Percentiles rank a stretch among this genome's conserved stretches.
phyloP scores from a whole-genome alignment of 495 filamentous ascomycete genomes.

The Aspergillus sclerotiicarbonarius region DNA sequence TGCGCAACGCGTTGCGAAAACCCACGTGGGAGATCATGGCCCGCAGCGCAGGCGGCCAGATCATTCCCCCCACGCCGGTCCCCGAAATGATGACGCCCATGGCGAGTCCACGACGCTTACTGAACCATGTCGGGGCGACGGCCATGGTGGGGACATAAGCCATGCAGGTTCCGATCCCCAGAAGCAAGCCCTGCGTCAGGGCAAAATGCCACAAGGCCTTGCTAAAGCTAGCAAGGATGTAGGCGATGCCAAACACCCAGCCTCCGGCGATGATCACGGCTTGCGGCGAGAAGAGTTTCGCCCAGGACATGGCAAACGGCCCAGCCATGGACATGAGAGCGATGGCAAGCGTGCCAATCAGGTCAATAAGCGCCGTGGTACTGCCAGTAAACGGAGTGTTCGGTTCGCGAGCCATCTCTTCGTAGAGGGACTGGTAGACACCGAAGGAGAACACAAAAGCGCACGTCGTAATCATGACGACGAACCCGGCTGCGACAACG shows the following conservation, averaged over 20 bases:
- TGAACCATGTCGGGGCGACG: conserved; percentile 55
- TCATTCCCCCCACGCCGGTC: conserved; percentile 54
- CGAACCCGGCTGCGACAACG: conserved; percentile 32
- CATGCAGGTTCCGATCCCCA: conserved; percentile 48
- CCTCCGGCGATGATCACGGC: conserved; percentile 34
- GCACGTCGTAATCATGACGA: conserved; percentile 44
- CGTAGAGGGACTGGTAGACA: conserved; percentile 46
- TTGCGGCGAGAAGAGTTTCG: conserved; percentile 39
- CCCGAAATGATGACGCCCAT: conserved; percentile 54
- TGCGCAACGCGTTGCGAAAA: conserved; percentile 51
- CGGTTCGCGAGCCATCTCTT: conserved; percentile 32
- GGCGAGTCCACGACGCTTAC: conserved; percentile 52
- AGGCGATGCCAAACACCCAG: conserved; percentile 35
- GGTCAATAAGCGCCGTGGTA: conserved; percentile 39
- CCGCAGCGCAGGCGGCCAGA: conserved; percentile 45
- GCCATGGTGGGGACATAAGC: conserved; percentile 53
- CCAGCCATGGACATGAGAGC: conserved; percentile 47
- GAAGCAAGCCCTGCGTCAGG: conserved; percentile 57
- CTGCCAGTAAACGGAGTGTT: conserved; percentile 36
- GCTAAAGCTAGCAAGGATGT: conserved; percentile 56
- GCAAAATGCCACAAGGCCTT: conserved; percentile 58
- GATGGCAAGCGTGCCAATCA: conserved; percentile 44
- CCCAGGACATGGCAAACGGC: conserved; percentile 38
- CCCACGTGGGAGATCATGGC: conserved; percentile 50
- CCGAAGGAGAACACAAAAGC: conserved; percentile 45